A percentile compares a stretch with the other conserved stretches of the same genome.
phyloP scores from a whole-genome alignment of 306 rosid genomes.

The Inga oerstediana region DNA sequence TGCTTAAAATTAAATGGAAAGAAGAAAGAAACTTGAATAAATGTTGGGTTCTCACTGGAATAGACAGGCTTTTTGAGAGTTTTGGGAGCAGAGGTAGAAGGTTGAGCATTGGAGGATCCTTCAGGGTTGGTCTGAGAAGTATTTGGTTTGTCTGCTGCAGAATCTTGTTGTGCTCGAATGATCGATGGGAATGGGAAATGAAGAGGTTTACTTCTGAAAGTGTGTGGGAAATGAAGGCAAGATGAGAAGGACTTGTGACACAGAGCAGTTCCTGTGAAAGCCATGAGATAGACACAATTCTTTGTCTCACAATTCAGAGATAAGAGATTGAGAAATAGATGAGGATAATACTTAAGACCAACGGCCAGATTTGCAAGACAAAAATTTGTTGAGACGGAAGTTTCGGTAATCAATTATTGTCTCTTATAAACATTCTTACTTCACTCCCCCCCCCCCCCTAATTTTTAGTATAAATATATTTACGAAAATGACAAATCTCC shows the following conservation, averaged over 20 bases:
- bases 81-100: constrained; percentile 55
- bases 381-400: constrained; percentile 1
- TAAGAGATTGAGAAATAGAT: constrained; percentile 32
- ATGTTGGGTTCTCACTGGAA: constrained; percentile 67
- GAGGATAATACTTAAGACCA: constrained; percentile 2
- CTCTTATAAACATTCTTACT: not conserved
- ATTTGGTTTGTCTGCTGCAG: constrained; percentile 52
- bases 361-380: constrained; percentile 34
- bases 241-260: constrained; percentile 48
- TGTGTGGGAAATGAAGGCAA: constrained; percentile 44
- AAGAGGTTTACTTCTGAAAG: constrained; percentile 48
- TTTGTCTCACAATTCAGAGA: constrained; percentile 34
- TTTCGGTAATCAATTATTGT: not conserved
- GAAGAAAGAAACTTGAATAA: not conserved
- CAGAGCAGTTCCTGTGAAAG: constrained; percentile 48
- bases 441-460: no score
- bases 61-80: constrained; percentile 77
- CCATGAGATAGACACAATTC: constrained; percentile 53
- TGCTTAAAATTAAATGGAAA: not conserved
- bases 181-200: constrained; percentile 36
- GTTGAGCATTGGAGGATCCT: constrained; percentile 58
- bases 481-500: no score
- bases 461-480: not conserved
- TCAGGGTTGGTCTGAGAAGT: constrained; percentile 45
- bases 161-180: constrained; percentile 64